Evolutionary conservation across 176 grass and related monocot genomes (phyloP), one percentile per base, ranked within the genome.

Genomic region (Tillandsia fasciculata): DNA sequence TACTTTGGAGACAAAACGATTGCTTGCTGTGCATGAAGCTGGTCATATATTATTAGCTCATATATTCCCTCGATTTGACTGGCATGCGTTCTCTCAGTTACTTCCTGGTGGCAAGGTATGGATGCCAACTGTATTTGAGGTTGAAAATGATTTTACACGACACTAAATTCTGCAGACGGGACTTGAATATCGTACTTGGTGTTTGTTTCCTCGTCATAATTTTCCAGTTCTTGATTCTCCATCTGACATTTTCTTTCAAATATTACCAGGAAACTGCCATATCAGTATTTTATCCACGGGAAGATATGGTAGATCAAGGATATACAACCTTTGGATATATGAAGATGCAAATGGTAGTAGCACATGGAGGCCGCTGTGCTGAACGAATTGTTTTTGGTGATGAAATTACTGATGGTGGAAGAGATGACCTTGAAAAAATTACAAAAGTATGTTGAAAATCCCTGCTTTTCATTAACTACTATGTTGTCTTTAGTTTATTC

Each of bases 41-140:
- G 78, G 78, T 15, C 78, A 80, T 74, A 74, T 80, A 59, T 80
- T 80, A 51, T 65, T 80, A 18, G 78, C 78, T 80, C 78, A 80
- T 68, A 73, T 80, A 50, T 80, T 80, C 51, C 78, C 78, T 51
- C 64, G 29, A 52, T 80, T 80, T 73, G 78, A 80, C 67, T 80
- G 78, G 78, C 78, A 80, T 80, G 78, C 78, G 27, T 80, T 80
- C 70, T 80, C 78, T 66, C 78, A 80, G 70, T 18, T 80, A 80
- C 78, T 80, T 73, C 78, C 78, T 72, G 78, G 78, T 68, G 78
- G 78, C 8, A 68, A 80, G 78, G 78, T 73, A 69, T 56, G 33
- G 3, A 42, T 42, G 33, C 3, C 33, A 42, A 42, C 33, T 42
- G 33, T 5, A 42, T 42, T 42, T 42, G 64, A 4, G 26, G 52